Conservation (phyloP, 225 moss, liverwort and hornwort species). For the Asterella californica region DNA sequence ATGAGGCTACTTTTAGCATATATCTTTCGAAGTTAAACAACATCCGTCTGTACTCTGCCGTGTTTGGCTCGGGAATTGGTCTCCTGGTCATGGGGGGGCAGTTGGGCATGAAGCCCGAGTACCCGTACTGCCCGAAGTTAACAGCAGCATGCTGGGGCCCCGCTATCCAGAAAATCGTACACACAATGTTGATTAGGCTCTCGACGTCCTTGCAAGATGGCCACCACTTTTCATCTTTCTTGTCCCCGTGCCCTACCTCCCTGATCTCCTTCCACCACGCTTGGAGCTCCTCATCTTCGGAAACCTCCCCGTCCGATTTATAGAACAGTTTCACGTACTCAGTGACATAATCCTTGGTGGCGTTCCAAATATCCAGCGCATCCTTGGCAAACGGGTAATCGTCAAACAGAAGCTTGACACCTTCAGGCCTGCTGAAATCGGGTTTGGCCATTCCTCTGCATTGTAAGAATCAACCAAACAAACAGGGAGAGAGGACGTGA, state of each 20-base stretch:
- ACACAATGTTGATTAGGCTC: slow-evolving; percentile 38
- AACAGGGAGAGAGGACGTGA: neutral
- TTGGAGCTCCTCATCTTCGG: too few relatives aligned
- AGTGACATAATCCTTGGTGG: slow-evolving; percentile 43
- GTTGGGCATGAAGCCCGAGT: slow-evolving; percentile 54
- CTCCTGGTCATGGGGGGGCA: slow-evolving; percentile 48
- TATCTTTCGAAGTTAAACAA: slow-evolving; percentile 43
- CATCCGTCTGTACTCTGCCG: slow-evolving; percentile 39
- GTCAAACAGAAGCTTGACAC: slow-evolving; percentile 56
- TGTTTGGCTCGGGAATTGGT: slow-evolving; percentile 50
- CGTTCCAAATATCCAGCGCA: slow-evolving; percentile 60
- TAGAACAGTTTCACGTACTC: neutral
- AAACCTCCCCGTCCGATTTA: too few relatives aligned
- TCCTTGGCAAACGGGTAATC: slow-evolving; percentile 74
- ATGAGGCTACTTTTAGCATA: slow-evolving; percentile 44
- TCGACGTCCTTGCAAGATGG: slow-evolving; percentile 38
- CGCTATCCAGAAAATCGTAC: slow-evolving; percentile 61
- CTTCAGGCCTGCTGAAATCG: slow-evolving; percentile 37
- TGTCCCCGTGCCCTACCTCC: neutral
- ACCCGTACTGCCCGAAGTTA: slow-evolving; percentile 75
- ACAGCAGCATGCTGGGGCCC: slow-evolving; percentile 64
- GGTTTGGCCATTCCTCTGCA: slow-evolving; percentile 63
- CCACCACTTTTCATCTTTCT: slow-evolving; percentile 44
- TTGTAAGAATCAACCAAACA: neutral
- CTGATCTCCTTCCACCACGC: too few relatives aligned